These are phyloP conservation scores for Magnusiomyces paraingens DNA, from an alignment of 1,139 yeast genomes.

Conservation along the genomic window DNA sequence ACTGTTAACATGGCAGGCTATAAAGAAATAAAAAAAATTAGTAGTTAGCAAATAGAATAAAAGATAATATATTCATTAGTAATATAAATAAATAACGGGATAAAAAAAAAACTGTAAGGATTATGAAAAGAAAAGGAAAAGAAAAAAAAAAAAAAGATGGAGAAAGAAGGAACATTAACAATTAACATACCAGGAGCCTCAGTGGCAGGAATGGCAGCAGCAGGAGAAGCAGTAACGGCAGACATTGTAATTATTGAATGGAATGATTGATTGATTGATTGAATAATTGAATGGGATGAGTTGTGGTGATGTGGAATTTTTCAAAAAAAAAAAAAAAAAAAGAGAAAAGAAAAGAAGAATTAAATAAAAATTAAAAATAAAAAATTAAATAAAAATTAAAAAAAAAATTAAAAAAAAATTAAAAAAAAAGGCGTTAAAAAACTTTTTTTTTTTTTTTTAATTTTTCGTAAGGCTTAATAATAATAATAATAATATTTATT, in stretches of 20 bases:
- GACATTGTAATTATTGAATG: conserved; percentile 2
- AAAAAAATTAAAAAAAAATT: background rate
- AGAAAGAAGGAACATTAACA: too few species aligned
- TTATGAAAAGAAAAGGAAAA: background rate
- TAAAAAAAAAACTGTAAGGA: background rate
- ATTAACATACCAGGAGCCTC: conserved; percentile 2
- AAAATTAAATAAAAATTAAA: background rate
- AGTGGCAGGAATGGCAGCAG: conserved; percentile 8
- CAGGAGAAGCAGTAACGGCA: conserved; percentile 8
- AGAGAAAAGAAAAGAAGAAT: background rate
- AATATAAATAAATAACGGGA: background rate
- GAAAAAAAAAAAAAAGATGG: background rate
- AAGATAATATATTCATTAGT: background rate
- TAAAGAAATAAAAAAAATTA: background rate
- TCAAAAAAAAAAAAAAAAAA: background rate
- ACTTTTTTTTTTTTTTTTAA: too few species aligned
- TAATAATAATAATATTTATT: background rate
- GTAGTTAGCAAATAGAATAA: background rate
- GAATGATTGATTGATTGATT: background rate
- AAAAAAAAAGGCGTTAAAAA: background rate
- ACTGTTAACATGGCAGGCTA: background rate
- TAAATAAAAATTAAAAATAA: background rate
- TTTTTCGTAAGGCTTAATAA: too few species aligned
- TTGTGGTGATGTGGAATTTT: background rate
- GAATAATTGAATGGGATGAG: background rate